phyloP scores from a whole-genome alignment of 2,329 filamentous ascomycete species.

The Beauveria sp. region DNA sequence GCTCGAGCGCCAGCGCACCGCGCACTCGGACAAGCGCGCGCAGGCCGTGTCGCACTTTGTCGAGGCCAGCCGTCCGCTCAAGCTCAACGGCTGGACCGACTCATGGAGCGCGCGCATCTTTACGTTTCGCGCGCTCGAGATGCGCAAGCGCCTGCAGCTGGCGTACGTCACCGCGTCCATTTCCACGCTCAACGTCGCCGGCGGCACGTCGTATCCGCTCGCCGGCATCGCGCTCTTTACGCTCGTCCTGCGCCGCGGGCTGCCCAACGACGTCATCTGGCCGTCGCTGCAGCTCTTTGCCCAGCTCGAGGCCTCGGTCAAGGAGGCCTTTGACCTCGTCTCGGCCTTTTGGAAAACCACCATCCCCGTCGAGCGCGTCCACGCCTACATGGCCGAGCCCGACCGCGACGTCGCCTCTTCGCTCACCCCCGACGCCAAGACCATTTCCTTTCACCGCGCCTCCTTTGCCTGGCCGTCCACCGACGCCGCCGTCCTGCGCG shows the following conservation, averaged over 20 bases:
- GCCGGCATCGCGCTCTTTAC: slow-evolving; percentile 78
- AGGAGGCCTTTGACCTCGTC: slow-evolving; percentile 67
- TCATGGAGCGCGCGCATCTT: slow-evolving; percentile 30
- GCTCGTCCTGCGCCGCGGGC: slow-evolving; percentile 54
- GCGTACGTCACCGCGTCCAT: slow-evolving; percentile 41
- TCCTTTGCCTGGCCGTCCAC: slow-evolving; percentile 76
- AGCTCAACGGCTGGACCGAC: slow-evolving; percentile 33
- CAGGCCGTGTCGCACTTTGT: slow-evolving; percentile 81
- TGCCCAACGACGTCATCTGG: slow-evolving; percentile 78
- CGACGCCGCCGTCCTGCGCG: slow-evolving; percentile 40
- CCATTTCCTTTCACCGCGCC: slow-evolving; percentile 52
- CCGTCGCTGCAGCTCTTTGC: slow-evolving; percentile 75
- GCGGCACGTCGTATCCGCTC: slow-evolving; percentile 69
- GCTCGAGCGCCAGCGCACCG: slow-evolving; percentile 63
- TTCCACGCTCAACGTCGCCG: slow-evolving; percentile 60
- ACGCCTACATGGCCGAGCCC: slow-evolving; percentile 79
- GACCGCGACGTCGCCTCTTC: slow-evolving; percentile 54
- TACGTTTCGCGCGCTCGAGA: slow-evolving; percentile 27
- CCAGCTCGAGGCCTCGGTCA: slow-evolving; percentile 65
- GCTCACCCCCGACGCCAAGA: slow-evolving; percentile 23
- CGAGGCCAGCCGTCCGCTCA: slow-evolving; percentile 67
- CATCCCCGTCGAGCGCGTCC: slow-evolving; percentile 75
- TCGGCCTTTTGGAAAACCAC: slow-evolving; percentile 68
- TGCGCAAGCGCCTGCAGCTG: slow-evolving; percentile 30
- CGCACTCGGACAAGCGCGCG: slow-evolving; percentile 66